Evolutionary conservation across 2,329 filamentous ascomycete species (phyloP).

Genomic region (Paracorniculantispora psalliotae): DNA sequence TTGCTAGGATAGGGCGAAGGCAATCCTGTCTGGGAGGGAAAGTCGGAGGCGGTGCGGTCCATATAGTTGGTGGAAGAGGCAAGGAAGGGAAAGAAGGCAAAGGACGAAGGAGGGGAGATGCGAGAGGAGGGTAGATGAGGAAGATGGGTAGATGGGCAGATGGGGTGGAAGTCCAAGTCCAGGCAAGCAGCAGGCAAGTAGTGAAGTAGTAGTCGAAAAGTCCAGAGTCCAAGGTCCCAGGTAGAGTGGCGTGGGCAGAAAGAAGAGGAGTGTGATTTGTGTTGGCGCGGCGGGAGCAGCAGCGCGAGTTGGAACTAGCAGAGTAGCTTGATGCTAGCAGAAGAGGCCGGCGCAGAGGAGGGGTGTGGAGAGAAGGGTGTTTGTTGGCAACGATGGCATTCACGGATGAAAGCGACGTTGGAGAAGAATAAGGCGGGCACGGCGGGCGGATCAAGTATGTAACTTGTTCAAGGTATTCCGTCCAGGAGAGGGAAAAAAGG

Average conservation of each 20-base stretch:
- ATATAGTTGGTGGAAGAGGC: conserved; percentile 34
- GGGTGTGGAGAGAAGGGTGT: neutral
- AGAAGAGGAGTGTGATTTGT: neutral
- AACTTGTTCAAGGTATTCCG: no score
- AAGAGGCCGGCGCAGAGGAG: neutral
- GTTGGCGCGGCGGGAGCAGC: conserved; percentile 1
- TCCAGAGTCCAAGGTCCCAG: neutral
- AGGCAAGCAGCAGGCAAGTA: neutral
- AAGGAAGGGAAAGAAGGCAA: conserved; percentile 17
- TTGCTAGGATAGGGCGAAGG: conserved; percentile 64
- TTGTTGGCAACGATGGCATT: no score
- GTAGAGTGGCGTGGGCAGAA: neutral
- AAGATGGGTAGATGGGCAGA: neutral
- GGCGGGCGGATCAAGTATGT: no score
- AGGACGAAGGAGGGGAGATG: conserved; percentile 15
- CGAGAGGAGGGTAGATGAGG: conserved; percentile 7
- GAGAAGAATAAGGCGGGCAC: neutral
- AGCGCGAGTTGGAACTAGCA: neutral
- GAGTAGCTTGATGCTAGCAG: conserved; percentile 2
- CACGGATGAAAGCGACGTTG: neutral
- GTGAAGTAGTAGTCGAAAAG: neutral
- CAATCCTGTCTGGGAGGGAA: conserved; percentile 79
- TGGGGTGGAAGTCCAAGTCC: neutral
- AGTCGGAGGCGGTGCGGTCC: conserved; percentile 65
- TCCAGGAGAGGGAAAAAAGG: no score